phyloP scores from a whole-genome alignment of 108 stramenopile genomes.

The Aurantiochytrium sp. region DNA sequence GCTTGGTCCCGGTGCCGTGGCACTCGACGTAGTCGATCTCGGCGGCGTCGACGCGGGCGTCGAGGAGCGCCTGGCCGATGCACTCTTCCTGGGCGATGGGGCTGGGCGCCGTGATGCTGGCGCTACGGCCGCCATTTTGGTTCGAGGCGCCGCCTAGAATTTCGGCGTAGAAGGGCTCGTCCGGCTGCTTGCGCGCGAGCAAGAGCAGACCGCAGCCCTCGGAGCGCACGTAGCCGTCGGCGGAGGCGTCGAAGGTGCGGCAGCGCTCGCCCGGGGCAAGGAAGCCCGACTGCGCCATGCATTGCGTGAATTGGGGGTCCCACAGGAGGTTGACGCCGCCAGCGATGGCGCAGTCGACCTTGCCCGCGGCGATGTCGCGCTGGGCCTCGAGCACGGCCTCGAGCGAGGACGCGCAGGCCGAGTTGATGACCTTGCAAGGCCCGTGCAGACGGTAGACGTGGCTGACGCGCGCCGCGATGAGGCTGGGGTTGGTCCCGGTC shows the following conservation, averaged over 20 bases:
- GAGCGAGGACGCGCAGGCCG: conserved; percentile 15
- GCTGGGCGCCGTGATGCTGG: conserved; percentile 37
- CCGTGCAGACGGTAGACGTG: conserved; percentile 17
- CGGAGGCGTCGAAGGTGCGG: conserved; percentile 29
- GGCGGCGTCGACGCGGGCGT: not conserved
- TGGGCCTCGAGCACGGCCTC: not conserved
- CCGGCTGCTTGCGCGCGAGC: not conserved
- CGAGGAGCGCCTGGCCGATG: not conserved
- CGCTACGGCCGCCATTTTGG: conserved; percentile 34
- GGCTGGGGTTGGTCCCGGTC: conserved; percentile 10
- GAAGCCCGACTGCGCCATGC: conserved; percentile 31
- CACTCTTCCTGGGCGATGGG: conserved; percentile 31
- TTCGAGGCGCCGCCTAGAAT: not conserved
- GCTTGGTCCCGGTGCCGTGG: conserved; percentile 41
- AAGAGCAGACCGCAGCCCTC: conserved; percentile 33
- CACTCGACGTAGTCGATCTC: conserved; percentile 29
- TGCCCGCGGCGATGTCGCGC: not conserved
- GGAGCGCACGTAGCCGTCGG: conserved; percentile 36
- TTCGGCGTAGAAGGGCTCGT: not conserved
- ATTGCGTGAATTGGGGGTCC: not conserved
- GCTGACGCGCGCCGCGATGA: not conserved
- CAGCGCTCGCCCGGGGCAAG: not conserved
- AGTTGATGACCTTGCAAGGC: conserved; percentile 10
- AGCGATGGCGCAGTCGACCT: not conserved
- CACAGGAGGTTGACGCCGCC: conserved; percentile 27